phyloP scores from a whole-genome alignment of 352 stramenopile species.

The Globisporangium cystogenes region DNA sequence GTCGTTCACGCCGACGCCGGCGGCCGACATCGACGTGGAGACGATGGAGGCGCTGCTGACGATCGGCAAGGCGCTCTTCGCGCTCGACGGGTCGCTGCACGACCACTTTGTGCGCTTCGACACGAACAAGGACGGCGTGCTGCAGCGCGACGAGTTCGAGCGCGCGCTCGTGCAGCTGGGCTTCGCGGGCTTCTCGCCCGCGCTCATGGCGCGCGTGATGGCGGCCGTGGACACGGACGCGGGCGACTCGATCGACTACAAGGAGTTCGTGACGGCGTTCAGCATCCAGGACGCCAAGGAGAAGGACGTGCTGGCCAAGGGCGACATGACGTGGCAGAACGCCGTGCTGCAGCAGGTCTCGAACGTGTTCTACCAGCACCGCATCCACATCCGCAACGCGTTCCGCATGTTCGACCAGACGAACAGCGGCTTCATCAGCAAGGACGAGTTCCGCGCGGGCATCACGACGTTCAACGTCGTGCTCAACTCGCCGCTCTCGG shows the following conservation, averaged over 20 bases:
- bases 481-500: conserved; percentile 86
- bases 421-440: conserved; percentile 72
- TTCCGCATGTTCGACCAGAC: conserved; percentile 91
- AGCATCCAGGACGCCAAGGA: conserved; percentile 78
- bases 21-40: conserved; percentile 67
- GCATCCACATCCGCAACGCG: conserved; percentile 89
- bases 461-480: conserved; percentile 88
- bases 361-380: conserved; percentile 93
- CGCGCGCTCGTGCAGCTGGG: conserved; percentile 59
- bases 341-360: conserved; percentile 90
- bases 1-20: conserved; percentile 47
- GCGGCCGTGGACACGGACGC: conserved; percentile 84
- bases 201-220: conserved; percentile 75
- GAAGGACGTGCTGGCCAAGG: conserved; percentile 38
- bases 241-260: conserved; percentile 88
- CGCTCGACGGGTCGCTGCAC: conserved; percentile 61
- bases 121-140: conserved; percentile 77
- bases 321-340: conserved; percentile 88
- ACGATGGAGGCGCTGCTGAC: conserved; percentile 77
- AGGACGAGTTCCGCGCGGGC: conserved; percentile 82
- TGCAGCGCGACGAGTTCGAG: conserved; percentile 75
- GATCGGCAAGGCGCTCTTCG: conserved; percentile 75
- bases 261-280: conserved; percentile 91
- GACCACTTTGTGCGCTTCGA: conserved; percentile 86
- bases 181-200: conserved; percentile 40